Conservation (phyloP, 1,284 basidiomycete genomes). For the Anthracocystis panici-leucophaei region DNA sequence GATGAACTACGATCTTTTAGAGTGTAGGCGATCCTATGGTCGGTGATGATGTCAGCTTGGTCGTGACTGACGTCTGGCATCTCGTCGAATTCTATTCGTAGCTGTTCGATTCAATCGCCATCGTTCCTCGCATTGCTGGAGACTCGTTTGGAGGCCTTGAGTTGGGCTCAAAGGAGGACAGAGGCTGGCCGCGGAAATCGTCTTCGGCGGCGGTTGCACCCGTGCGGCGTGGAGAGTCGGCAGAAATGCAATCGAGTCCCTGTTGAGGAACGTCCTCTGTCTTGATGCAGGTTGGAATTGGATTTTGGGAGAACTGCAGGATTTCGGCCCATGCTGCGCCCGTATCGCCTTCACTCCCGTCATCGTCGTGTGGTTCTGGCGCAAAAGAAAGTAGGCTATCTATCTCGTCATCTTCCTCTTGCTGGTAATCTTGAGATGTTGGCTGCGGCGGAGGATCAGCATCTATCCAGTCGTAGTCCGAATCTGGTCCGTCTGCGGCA, state of each 20-base stretch:
- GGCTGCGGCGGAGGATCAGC: background rate
- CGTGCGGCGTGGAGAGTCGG: background rate
- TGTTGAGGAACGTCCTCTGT: too few relatives aligned
- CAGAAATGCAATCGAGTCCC: background rate
- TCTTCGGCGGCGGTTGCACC: background rate
- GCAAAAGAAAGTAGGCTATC: background rate
- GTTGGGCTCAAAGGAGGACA: background rate
- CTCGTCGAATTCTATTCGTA: conserved; percentile 1
- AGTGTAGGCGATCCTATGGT: background rate
- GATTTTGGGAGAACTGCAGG: background rate
- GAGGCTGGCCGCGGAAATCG: background rate
- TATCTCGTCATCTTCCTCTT: background rate
- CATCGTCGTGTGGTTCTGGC: background rate
- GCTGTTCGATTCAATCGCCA: background rate
- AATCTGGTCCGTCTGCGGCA: background rate
- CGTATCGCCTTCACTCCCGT: background rate
- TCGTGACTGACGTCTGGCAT: background rate
- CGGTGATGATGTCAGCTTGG: background rate
- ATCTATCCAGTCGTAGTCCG: conserved; percentile 7
- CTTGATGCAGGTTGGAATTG: background rate
- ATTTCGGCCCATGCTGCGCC: conserved; percentile 6
- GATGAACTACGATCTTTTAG: too few relatives aligned
- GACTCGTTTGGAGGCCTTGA: background rate
- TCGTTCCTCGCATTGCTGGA: background rate
- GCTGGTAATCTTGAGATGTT: background rate